Conservation (phyloP, 371 early-diverging fungal genomes). For the Batkoa obscura region DNA sequence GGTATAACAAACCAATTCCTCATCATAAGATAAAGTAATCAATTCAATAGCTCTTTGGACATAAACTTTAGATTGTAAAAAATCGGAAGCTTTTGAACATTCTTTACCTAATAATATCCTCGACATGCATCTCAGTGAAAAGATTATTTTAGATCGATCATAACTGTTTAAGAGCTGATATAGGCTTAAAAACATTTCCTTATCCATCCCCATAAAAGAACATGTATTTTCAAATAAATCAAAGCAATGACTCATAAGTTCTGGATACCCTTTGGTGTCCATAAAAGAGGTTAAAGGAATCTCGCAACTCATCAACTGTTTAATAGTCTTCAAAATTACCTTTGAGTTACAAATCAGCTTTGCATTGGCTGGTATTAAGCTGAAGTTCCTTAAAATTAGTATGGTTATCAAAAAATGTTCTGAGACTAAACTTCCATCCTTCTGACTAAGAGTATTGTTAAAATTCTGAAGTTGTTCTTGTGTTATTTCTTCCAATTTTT, state of each 20-base stretch:
- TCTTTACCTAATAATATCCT: not conserved
- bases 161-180: not conserved
- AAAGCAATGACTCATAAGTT: not conserved
- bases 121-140: not conserved
- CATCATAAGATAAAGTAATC: not conserved
- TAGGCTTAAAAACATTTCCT: not conserved
- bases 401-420: not conserved
- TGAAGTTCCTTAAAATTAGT: not conserved
- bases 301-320: not conserved
- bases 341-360: not conserved
- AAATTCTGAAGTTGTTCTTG: not conserved
- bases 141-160: not conserved
- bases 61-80: not conserved
- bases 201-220: too few relatives aligned
- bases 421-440: not conserved
- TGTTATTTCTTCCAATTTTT: not conserved
- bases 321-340: not conserved
- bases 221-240: not conserved
- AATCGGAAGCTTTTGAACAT: not conserved
- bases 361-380: not conserved
- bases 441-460: not conserved
- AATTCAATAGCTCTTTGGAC: not conserved
- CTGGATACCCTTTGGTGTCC: not conserved
- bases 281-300: not conserved
- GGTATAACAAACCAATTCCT: not conserved